Evolutionary conservation across 352 stramenopile species (phyloP), one percentile per base, ranked within the genome.

Genomic region (Pythium rishiriense): DNA sequence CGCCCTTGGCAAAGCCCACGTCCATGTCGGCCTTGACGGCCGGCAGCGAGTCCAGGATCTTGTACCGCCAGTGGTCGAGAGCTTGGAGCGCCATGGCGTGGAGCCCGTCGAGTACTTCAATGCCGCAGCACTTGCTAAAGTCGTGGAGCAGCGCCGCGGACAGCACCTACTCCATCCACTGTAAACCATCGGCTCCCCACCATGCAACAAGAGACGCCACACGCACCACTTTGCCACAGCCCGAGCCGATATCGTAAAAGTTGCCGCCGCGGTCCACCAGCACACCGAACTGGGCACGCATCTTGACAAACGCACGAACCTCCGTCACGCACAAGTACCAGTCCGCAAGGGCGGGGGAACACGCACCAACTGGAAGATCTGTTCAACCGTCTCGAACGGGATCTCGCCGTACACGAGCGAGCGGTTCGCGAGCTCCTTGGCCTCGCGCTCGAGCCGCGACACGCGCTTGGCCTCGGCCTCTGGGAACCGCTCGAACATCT

Each of bases 361-460:
- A 46, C 54, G 54, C 56, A 87, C 80, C 68, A 89, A 35, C 48
- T 84, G 72, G 51, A 89, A 87, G 70, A 87, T 78, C 51, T 74
- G 74, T 26, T 66, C 69, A 46, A 89, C 70, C 15, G 76, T 87
- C 54, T 70, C 59, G 48, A 89, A 89, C 7, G 74, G 78, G 49
- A 89, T 86, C 48, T 89, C 80, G 17, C 80, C 80, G 42, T 89
- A 89, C 19, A 79, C 76, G 15, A 89, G 78, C 62, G 80, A 89
- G 17, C 80, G 76, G 31, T 86, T 86, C 22, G 74, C 68, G 53
- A 87, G 68, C 43, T 83, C 76, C 59, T 87, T 89, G 48, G 79
- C 76, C 66, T 89, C 80, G 29, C 80, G 80, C 70, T 89, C 80
- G 43, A 86, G 64, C 7, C 80, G 68, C 56, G 80, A 89, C 55